A percentile compares a stretch with the other conserved stretches of the same genome.
phyloP scores from a whole-genome alignment of 257 asterid species.

The Striga asiatica region DNA sequence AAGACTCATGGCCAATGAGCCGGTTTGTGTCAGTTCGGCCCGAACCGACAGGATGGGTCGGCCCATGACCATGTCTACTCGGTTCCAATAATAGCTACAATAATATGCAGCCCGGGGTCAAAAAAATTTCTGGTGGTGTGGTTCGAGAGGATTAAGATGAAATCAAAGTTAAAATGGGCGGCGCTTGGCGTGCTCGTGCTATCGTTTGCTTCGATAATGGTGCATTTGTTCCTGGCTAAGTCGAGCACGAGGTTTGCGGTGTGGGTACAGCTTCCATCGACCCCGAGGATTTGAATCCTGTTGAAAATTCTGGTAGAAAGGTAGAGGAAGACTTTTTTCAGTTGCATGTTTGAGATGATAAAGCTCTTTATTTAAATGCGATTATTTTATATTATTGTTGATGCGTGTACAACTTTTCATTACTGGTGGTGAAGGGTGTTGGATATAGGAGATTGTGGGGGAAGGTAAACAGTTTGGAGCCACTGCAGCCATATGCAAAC shows the following conservation, averaged over 20 bases:
- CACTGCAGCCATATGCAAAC: slow-evolving; percentile 59
- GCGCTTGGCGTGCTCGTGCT: slow-evolving; percentile 71
- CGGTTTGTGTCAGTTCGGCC: too few species aligned
- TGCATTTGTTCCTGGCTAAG: slow-evolving; percentile 83
- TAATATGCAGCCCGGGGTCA: too few species aligned
- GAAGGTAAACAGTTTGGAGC: slow-evolving; percentile 58
- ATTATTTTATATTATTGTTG: slow-evolving; percentile 8
- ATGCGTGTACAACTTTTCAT: slow-evolving; percentile 19
- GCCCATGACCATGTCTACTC: too few species aligned
- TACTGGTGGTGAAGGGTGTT: slow-evolving; percentile 41
- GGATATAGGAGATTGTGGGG: slow-evolving; percentile 85
- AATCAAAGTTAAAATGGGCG: slow-evolving; percentile 81
- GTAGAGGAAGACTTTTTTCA: slow-evolving; percentile 21
- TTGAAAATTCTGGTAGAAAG: slow-evolving; percentile 25
- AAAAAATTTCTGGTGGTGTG: too few species aligned
- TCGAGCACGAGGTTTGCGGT: slow-evolving; percentile 46
- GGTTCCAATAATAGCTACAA: too few species aligned
- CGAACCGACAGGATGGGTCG: too few species aligned
- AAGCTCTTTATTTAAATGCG: not conserved
- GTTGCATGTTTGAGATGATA: too few species aligned
- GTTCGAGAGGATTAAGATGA: slow-evolving; percentile 37
- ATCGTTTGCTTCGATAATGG: slow-evolving; percentile 61
- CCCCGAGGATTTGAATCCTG: slow-evolving; percentile 44
- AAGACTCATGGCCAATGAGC: too few species aligned
- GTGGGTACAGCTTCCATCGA: slow-evolving; percentile 36